A percentile compares a stretch with the other conserved stretches of the same genome.
Conservation (phyloP, 2,329 filamentous ascomycete species). For the Gyromitra esculenta region DNA sequence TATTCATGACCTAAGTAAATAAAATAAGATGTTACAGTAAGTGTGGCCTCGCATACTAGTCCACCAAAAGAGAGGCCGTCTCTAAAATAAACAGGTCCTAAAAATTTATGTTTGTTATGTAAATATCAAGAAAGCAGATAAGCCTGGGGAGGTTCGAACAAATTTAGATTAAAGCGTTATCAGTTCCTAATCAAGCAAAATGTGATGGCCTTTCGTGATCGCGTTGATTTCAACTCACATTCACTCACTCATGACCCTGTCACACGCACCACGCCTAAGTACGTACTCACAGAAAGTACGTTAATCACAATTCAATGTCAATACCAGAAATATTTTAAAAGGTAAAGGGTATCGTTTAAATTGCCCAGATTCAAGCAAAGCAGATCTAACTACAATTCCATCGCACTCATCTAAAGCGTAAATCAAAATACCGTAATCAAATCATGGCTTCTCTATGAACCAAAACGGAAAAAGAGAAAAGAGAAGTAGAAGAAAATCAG, state of each 20-base stretch:
- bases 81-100: neutral
- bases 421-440: constrained; percentile 15
- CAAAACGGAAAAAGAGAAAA: neutral
- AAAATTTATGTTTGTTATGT: neutral
- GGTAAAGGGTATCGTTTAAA: constrained; percentile 24
- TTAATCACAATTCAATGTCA: neutral
- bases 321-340: neutral
- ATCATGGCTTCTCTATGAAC: constrained; percentile 21
- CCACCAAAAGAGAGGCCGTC: neutral
- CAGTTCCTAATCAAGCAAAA: neutral
- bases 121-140: neutral
- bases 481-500: neutral
- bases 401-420: neutral
- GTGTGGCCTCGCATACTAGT: neutral
- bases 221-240: neutral
- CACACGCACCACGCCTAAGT: neutral
- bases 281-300: neutral
- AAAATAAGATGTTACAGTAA: neutral
- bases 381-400: constrained; percentile 24
- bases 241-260: neutral
- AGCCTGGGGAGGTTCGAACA: neutral
- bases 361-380: constrained; percentile 6
- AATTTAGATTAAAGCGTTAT: neutral
- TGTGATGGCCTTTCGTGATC: neutral
- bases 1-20: neutral